Percentiles rank a stretch among this genome's conserved stretches.
Evolutionary conservation across 2,329 filamentous ascomycete genomes (phyloP).

Genomic region (Gaeumannomyces tritici): DNA sequence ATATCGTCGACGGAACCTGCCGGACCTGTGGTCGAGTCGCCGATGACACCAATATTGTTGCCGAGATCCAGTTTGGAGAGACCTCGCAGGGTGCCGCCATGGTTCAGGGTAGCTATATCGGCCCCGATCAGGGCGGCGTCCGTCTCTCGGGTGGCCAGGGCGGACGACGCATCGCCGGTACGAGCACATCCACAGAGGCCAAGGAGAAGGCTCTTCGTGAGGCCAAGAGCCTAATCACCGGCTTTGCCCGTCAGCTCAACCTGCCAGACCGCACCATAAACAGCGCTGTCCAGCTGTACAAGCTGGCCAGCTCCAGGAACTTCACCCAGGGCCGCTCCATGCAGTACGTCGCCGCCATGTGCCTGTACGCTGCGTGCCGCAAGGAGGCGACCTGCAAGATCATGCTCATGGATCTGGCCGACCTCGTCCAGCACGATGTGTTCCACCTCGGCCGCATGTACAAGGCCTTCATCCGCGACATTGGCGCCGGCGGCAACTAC

Average conservation of each 20-base stretch:
- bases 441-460: conserved; percentile 87
- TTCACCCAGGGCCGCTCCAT: conserved; percentile 82
- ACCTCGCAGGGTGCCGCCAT: conserved; percentile 75
- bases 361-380: conserved; percentile 81
- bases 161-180: conserved; percentile 42
- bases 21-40: conserved; percentile 77
- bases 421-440: conserved; percentile 74
- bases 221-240: conserved; percentile 48
- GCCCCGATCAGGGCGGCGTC: conserved; percentile 74
- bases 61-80: conserved; percentile 88
- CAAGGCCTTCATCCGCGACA: conserved; percentile 65
- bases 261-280: conserved; percentile 55
- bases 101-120: conserved; percentile 83
- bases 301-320: conserved; percentile 62
- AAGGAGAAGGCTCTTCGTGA: conserved; percentile 52
- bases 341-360: conserved; percentile 79
- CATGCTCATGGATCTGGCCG: conserved; percentile 93
- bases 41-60: conserved; percentile 80
- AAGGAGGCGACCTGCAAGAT: conserved; percentile 67
- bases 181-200: conserved; percentile 44
- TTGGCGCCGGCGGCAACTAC: conserved; percentile 41
- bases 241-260: conserved; percentile 50
- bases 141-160: conserved; percentile 53
- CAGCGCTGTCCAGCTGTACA: conserved; percentile 63
- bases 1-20: conserved; percentile 61